These are phyloP conservation scores for Blastocystis sp. DNA, from an alignment of 352 stramenopile species.

Conservation along the genomic window DNA sequence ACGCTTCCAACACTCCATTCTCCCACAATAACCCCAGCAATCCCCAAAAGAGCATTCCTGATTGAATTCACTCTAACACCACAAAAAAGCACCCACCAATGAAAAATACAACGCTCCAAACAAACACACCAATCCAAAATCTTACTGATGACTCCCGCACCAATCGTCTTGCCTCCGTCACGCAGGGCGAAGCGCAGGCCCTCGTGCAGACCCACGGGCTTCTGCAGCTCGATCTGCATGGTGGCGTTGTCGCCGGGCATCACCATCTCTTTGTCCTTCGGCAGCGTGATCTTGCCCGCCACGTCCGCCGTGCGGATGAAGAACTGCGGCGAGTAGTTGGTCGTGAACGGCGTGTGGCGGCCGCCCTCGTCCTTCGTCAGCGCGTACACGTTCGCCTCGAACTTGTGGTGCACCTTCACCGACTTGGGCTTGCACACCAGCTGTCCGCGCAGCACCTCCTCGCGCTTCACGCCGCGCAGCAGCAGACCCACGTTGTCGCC, in stretches of 20 bases:
- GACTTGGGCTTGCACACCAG: constrained; percentile 83
- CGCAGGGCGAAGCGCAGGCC: constrained; percentile 91
- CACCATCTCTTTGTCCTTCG: constrained; percentile 77
- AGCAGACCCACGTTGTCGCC: constrained; percentile 91
- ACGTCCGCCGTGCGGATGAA: constrained; percentile 93
- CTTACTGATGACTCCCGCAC: constrained; percentile 88
- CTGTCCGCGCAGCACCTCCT: constrained; percentile 79
- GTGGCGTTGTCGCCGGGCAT: constrained; percentile 93
- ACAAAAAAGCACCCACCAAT: neutral
- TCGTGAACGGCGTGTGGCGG: constrained; percentile 92
- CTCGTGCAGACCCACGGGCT: constrained; percentile 83
- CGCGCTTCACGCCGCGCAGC: constrained; percentile 87
- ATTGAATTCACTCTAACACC: too few species aligned
- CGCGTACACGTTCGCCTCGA: constrained; percentile 91
- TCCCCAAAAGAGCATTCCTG: too few species aligned
- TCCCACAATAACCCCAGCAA: too few species aligned
- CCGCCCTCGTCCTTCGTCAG: constrained; percentile 92
- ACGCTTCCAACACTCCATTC: too few species aligned
- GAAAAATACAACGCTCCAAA: constrained; percentile 70
- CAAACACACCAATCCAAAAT: constrained; percentile 78
- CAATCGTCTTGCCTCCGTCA: constrained; percentile 90
- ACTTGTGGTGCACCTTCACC: constrained; percentile 84
- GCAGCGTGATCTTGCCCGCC: constrained; percentile 84
- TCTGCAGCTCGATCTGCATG: constrained; percentile 86
- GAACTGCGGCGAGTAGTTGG: constrained; percentile 93